phyloP scores from a whole-genome alignment of 495 filamentous ascomycete species.

The Podospora bellae-mahoneyi region DNA sequence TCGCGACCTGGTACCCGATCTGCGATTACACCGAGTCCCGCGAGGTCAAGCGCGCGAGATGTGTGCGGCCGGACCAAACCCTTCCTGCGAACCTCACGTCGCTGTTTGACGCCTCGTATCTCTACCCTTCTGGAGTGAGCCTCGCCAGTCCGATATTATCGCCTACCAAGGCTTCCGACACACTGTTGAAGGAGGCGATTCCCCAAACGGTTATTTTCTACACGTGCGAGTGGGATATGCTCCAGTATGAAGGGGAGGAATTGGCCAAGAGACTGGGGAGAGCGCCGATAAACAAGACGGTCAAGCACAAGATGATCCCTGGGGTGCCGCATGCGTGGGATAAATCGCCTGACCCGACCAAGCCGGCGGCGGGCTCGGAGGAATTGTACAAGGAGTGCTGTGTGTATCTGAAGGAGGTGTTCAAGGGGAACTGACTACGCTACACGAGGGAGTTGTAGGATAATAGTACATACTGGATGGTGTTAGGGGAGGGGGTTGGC shows the following conservation, averaged over 20 bases:
- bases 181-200: conserved; percentile 41
- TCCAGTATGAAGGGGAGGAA: conserved; percentile 69
- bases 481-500: neutral
- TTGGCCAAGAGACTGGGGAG: conserved; percentile 59
- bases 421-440: conserved; percentile 20
- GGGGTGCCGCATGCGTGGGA: conserved; percentile 81
- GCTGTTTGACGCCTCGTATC: conserved; percentile 84
- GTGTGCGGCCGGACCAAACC: conserved; percentile 64
- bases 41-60: conserved; percentile 62
- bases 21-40: conserved; percentile 78
- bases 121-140: conserved; percentile 49
- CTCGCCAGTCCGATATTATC: conserved; percentile 40
- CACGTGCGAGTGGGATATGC: conserved; percentile 90
- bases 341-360: conserved; percentile 74
- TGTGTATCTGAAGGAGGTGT: conserved; percentile 30
- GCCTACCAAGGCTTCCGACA: conserved; percentile 39
- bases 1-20: conserved; percentile 78
- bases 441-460: neutral
- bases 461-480: neutral
- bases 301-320: conserved; percentile 67
- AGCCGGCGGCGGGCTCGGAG: conserved; percentile 45
- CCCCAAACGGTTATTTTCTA: conserved; percentile 57
- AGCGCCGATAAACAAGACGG: conserved; percentile 59
- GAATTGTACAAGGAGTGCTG: conserved; percentile 42
- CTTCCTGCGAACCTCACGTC: conserved; percentile 70